Percentiles rank a stretch among this genome's conserved stretches.
Evolutionary conservation across 1,139 yeast genomes (phyloP).

Genomic region (Saccharomyces pastorianus): DNA sequence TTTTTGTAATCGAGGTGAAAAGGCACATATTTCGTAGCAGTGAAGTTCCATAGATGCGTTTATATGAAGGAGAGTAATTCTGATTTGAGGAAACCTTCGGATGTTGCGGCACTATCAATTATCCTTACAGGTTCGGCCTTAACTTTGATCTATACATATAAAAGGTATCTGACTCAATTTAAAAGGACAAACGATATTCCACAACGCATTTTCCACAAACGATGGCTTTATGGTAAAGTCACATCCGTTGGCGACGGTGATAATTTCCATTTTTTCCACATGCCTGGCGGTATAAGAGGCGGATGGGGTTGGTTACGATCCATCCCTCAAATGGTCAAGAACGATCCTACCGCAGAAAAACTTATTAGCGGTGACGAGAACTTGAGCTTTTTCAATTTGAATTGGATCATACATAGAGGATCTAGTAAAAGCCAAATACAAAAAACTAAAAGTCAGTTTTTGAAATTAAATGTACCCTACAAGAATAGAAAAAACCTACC

Average conservation of each 20-base stretch:
- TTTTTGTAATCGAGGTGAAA: background rate
- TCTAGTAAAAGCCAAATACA: background rate
- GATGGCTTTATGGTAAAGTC: constrained; percentile 63
- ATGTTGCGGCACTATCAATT: constrained; percentile 26
- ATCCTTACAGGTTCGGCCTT: constrained; percentile 31
- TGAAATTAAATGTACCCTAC: constrained; percentile 30
- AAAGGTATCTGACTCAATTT: constrained; percentile 34
- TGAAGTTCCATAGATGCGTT: constrained; percentile 1
- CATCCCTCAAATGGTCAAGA: constrained; percentile 34
- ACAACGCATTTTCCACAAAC: constrained; percentile 31
- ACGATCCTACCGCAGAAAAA: constrained; percentile 2
- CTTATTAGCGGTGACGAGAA: background rate
- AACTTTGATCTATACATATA: constrained; percentile 34
- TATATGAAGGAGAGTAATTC: constrained; percentile 1
- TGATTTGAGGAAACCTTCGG: constrained; percentile 3
- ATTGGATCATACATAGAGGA: constrained; percentile 2
- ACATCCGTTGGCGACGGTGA: constrained; percentile 97
- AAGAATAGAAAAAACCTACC: constrained; percentile 47
- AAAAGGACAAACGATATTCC: constrained; percentile 39
- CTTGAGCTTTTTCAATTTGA: background rate
- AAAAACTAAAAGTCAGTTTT: constrained; percentile 7
- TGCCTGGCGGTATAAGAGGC: constrained; percentile 79
- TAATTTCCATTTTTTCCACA: constrained; percentile 82
- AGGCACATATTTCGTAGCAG: background rate
- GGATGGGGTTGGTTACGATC: constrained; percentile 93